A percentile compares a stretch with the other conserved stretches of the same genome.
Evolutionary conservation across 192 early-diverging fungal species (phyloP).

Genomic region (Dimargaris cristalligena): DNA sequence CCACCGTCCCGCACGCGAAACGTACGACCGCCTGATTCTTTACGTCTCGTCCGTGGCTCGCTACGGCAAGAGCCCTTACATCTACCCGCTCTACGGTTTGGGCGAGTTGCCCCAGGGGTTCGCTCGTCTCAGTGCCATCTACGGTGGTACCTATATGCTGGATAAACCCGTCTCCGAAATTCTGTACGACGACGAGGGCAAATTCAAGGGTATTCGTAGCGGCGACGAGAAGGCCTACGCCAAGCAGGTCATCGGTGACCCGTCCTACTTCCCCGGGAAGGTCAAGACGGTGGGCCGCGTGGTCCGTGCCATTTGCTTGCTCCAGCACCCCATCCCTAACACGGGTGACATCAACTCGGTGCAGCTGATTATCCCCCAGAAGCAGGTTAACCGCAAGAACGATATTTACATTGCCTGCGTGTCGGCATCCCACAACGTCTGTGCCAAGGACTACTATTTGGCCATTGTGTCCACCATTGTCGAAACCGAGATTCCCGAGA

Average conservation of each 20-base stretch:
- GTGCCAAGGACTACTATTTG: slow-evolving; percentile 67
- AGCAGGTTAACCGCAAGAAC: slow-evolving; percentile 82
- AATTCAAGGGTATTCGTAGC: slow-evolving; percentile 76
- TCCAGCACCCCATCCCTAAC: slow-evolving; percentile 82
- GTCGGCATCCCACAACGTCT: slow-evolving; percentile 79
- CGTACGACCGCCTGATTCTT: slow-evolving; percentile 76
- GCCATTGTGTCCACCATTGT: slow-evolving; percentile 97
- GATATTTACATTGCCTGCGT: slow-evolving; percentile 94
- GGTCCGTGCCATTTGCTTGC: slow-evolving; percentile 90
- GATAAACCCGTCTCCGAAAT: slow-evolving; percentile 84
- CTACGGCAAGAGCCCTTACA: slow-evolving; percentile 92
- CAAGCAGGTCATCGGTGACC: slow-evolving; percentile 88
- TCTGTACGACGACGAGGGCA: slow-evolving; percentile 62
- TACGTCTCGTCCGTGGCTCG: slow-evolving; percentile 84
- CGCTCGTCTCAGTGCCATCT: slow-evolving; percentile 91
- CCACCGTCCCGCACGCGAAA: slow-evolving; percentile 56
- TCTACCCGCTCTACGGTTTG: slow-evolving; percentile 95
- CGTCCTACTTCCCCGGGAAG: slow-evolving; percentile 72
- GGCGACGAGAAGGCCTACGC: slow-evolving; percentile 70
- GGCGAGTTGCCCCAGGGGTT: slow-evolving; percentile 98
- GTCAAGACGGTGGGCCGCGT: slow-evolving; percentile 73
- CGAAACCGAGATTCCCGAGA: slow-evolving; percentile 80
- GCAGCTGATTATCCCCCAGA: slow-evolving; percentile 96
- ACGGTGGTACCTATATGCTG: slow-evolving; percentile 99
- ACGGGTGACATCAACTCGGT: slow-evolving; percentile 70